Base-by-base conservation (phyloP, 2,329 filamentous ascomycete genomes). In the Pseudogymnoascus sp. region DNA sequence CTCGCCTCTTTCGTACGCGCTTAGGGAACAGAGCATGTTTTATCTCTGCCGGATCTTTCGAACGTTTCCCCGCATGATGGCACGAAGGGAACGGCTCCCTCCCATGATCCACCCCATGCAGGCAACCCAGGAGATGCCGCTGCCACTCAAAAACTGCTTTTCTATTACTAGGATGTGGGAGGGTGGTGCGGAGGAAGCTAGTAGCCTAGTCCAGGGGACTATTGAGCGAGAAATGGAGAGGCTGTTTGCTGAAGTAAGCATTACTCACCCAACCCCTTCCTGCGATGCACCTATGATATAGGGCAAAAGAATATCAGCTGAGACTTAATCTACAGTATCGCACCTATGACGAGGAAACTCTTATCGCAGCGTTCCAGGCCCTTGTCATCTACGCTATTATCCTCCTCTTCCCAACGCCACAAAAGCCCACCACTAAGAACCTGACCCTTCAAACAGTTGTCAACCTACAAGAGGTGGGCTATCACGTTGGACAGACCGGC, bases 61-160 rank as follows among this genome's bases (percentile, higher is more conserved):
- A 15, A 73, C 75, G 1, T 77, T 73, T 72, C 76, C 76, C n/a
- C 67, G 70, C 13, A 76, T 75, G 70, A 67, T 78, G 10, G 74
- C 74, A 11, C 73, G 75, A 64, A 73, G 71, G 4, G 70, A 75
- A 36, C 74, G 76, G 61, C 63, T 73, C 11, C 76, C 76, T 9
- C 76, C 76, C 26, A 69, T 76, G 21, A 70, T 77, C 4, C 76
- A 77, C 64, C 68, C 69, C 31, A 67, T 64, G 10, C 67, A 72
- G 42, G 67, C 69, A 17, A 10, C 71, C 73, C 26, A 53, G 47
- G 47, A 53, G 9, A 31, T 53, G n/a, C 8, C 15, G 1, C 65
- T 64, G 38, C 74, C 74, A 9, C 69, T 77, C 38, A 70, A 71
- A 13, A 75, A 74, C 26, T 77, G 75, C 63, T 71, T 75, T 62